Evolutionary conservation across 1,284 basidiomycete genomes (phyloP), one percentile per base, ranked within the genome.

Genomic region (Irpex rosettiformis): DNA sequence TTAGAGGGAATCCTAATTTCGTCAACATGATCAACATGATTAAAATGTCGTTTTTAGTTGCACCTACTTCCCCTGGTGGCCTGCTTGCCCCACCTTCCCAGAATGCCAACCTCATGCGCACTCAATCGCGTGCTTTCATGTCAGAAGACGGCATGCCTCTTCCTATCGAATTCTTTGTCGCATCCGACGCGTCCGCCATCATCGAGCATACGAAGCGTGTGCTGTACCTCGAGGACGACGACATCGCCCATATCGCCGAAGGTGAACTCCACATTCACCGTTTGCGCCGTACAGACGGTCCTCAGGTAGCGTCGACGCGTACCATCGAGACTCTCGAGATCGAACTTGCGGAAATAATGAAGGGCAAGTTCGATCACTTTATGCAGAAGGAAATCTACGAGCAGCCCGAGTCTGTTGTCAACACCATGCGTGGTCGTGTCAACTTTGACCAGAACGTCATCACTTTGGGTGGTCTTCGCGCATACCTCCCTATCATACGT

Each of bases 371-470:
- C 73, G 94, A 96, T 73, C 96, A 97, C 76, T 99, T 99, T 77
- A 99, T 99, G 97, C 96, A 99, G 76, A 99, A 99, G 82, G 97
- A 99, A 77, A 99, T 99, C 71, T 99, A 97, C 83, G 97, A 99
- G 75, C 97, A 99, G 77, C 97, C 96, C 61, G 97, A 99, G 73
- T 98, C 95, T 52, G 97, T 99, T 66, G 94, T 99, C 77, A 99
- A 99, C 85, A 99, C 97, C 55, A 99, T 99, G 97, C 93, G 97
- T 85, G 97, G 97, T 64, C 94, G 97, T 69, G 93, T 99, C 81
- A 99, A 98, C 85, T 99, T 99, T 73, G 97, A 99, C 74, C 87
- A 83, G 58, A 86, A 93, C 75, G 83, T 83, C 64, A 92, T 99
- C 72, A 98, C 91, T 22, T 89, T 99, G 53, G 97, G 97, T 74